Evolutionary conservation across 306 rosid genomes (phyloP).

Genomic region (Fagus crenata): DNA sequence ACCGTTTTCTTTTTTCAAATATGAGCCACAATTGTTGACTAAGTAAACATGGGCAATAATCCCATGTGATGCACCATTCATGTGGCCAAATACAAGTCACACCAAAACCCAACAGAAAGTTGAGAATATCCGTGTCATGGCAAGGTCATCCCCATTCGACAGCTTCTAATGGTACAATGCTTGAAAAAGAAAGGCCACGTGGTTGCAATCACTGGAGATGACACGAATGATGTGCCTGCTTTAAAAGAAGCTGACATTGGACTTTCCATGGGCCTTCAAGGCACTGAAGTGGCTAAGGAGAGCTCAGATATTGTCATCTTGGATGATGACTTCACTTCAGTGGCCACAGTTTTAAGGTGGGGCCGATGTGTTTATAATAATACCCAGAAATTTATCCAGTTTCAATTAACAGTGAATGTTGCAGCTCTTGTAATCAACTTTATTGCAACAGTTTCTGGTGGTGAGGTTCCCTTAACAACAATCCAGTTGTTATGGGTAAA

Average conservation of each 20-base stretch:
- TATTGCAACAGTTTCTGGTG: constrained; percentile 84
- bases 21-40: too few species aligned
- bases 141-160: constrained; percentile 84
- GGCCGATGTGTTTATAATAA: constrained; percentile 87
- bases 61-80: too few species aligned
- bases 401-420: constrained; percentile 81
- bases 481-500: constrained; percentile 87
- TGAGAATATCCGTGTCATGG: constrained; percentile 71
- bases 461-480: constrained; percentile 80
- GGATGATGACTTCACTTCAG: constrained; percentile 79
- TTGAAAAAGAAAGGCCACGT: constrained; percentile 70
- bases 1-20: too few species aligned
- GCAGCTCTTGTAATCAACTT: constrained; percentile 90
- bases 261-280: constrained; percentile 91
- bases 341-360: constrained; percentile 81
- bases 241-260: constrained; percentile 88
- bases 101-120: too few species aligned
- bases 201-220: constrained; percentile 90
- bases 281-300: constrained; percentile 92
- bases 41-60: too few species aligned
- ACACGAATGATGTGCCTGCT: constrained; percentile 87
- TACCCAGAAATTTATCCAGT: constrained; percentile 85
- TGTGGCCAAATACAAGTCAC: too few species aligned
- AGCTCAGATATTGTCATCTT: constrained; percentile 87
- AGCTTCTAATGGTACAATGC: constrained; percentile 81